Conservation (phyloP, 2,329 filamentous ascomycete genomes). For the Trichophyton schoenleinii region DNA sequence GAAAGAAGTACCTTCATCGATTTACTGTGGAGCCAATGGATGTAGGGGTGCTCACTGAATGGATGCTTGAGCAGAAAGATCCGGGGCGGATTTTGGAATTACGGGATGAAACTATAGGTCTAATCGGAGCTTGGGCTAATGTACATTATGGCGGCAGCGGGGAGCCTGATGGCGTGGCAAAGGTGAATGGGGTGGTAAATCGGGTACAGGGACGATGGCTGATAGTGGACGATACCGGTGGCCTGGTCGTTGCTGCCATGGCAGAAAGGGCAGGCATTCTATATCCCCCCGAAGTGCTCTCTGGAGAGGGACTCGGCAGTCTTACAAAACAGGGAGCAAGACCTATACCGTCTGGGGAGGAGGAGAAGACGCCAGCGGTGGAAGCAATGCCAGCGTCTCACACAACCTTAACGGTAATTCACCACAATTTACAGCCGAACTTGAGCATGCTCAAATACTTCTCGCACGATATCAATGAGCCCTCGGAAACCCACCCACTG, state of each 20-base stretch:
- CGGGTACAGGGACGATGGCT: constrained; percentile 55
- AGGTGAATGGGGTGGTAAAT: neutral
- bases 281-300: constrained; percentile 33
- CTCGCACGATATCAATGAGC: constrained; percentile 60
- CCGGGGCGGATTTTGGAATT: constrained; percentile 70
- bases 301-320: constrained; percentile 7
- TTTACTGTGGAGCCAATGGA: constrained; percentile 81
- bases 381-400: constrained; percentile 37
- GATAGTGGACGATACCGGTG: constrained; percentile 75
- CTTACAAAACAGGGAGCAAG: constrained; percentile 1
- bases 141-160: constrained; percentile 56
- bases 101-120: constrained; percentile 66
- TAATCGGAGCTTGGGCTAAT: constrained; percentile 82
- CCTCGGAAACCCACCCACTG: constrained; percentile 59
- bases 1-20: constrained; percentile 79
- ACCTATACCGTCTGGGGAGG: neutral
- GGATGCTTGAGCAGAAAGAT: constrained; percentile 69
- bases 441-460: constrained; percentile 82
- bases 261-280: constrained; percentile 82
- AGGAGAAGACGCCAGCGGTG: constrained; percentile 19
- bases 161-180: constrained; percentile 1
- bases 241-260: constrained; percentile 67
- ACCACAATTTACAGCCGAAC: constrained; percentile 75
- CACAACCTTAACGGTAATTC: constrained; percentile 61
- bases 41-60: constrained; percentile 60